Evolutionary conservation across 352 stramenopile genomes (phyloP).

Genomic region (Phytophthora foliorum): DNA sequence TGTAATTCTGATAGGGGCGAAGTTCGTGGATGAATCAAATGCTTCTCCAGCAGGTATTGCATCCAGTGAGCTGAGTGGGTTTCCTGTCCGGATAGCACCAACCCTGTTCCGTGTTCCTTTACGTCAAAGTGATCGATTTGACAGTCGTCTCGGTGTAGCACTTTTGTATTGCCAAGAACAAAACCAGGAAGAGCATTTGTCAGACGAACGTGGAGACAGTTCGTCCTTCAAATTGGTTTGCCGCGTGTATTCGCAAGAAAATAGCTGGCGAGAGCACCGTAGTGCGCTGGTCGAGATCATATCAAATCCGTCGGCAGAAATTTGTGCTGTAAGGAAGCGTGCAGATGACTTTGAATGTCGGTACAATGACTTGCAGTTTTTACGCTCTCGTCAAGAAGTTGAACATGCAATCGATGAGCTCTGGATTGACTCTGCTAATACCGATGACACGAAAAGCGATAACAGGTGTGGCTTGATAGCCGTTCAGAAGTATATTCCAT

Average conservation of each 20-base stretch:
- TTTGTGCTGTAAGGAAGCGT: constrained; percentile 37
- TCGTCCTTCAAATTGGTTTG: constrained; percentile 21
- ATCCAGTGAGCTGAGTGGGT: constrained; percentile 28
- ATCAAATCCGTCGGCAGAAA: constrained; percentile 25
- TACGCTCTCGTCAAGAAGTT: constrained; percentile 32
- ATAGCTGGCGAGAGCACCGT: constrained; percentile 26
- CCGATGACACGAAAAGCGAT: not conserved
- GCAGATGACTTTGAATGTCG: constrained; percentile 27
- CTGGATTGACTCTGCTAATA: constrained; percentile 8
- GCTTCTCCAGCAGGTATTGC: constrained; percentile 3
- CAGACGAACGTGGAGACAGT: not conserved
- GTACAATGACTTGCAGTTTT: constrained; percentile 21
- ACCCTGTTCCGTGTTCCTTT: constrained; percentile 33
- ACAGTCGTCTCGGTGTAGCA: constrained; percentile 18
- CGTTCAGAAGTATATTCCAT: constrained; percentile 62
- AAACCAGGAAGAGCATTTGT: constrained; percentile 23
- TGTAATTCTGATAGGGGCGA: constrained; percentile 16
- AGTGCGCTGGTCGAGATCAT: constrained; percentile 24
- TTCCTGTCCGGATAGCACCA: constrained; percentile 38
- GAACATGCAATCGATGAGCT: constrained; percentile 29
- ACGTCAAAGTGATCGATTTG: not conserved
- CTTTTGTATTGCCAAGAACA: constrained; percentile 35
- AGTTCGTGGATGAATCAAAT: not conserved
- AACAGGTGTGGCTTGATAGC: constrained; percentile 22
- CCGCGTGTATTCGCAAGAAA: constrained; percentile 22